Evolutionary conservation across 805 yeast genomes (phyloP), one percentile per base, ranked within the genome.

Genomic region (Metschnikowia similis): DNA sequence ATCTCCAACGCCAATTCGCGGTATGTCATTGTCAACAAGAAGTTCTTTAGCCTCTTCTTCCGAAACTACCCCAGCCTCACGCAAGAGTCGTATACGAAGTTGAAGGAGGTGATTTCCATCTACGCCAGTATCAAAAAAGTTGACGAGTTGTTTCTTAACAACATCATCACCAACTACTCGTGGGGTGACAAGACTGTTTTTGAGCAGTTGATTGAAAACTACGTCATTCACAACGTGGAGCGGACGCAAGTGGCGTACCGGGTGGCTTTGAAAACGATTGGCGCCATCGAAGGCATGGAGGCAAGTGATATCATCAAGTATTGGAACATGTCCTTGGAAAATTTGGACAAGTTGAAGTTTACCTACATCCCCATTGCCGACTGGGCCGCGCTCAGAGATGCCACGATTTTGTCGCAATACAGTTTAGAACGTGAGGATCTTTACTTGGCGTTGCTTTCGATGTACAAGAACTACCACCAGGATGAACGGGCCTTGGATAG

Each of bases 131-230:
- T 82, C 53, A 81, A 81, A 59, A 72, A 78, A 21, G 75, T 85
- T 49, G 92, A 87, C 65, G 92, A 87, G 65, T 84, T 88, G n/a
- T 87, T 89, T 61, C 79, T 89, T 66, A 89, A 88, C 65, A 87
- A 87, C 39, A 74, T 87, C 48, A 74, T 88, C 50, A 79, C 88
- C 37, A 83, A 83, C 61, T 80, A 81, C 31, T 69, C 73, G 52
- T 87, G 95, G 95, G 77, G 77, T 48, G 84, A 83, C 62, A 74
- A 82, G 52, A 70, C 72, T n/a, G 83, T 85, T 10, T 78, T 85
- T 50, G 81, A 84, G 57, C 84, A 82, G 53, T 72, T 87, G 50
- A 74, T 84, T 34, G 76, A 77, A 41, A 81, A 83, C 50, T 87
- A 84, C 59, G 75, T 72, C 10, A 60, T 79, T 26, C 84, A 81